Evolutionary conservation across 2,329 filamentous ascomycete species (phyloP).

Genomic region (Diaporthe ampelina): DNA sequence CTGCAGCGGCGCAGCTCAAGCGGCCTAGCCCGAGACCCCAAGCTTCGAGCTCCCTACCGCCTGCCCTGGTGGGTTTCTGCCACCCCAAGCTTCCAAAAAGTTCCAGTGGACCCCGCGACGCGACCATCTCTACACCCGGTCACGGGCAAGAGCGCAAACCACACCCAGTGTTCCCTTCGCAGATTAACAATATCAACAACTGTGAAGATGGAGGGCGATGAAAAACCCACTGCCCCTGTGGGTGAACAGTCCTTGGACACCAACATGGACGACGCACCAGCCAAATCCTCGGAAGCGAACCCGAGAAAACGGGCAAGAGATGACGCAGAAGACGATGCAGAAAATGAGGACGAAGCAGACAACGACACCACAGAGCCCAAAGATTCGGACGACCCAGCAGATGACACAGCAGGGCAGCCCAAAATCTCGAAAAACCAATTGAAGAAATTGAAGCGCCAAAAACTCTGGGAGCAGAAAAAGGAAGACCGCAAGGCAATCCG

Average conservation of each 20-base stretch:
- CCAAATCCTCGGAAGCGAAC: constrained; percentile 8
- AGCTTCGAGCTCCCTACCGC: constrained; percentile 17
- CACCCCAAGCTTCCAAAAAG: constrained; percentile 29
- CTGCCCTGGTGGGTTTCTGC: constrained; percentile 9
- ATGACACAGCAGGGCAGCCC: constrained; percentile 24
- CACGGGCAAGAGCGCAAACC: not conserved
- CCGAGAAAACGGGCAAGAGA: constrained; percentile 36
- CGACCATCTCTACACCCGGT: not conserved
- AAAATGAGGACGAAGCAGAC: constrained; percentile 2
- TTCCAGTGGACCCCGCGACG: constrained; percentile 30
- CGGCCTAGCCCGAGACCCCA: not conserved
- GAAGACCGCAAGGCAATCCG: constrained; percentile 67
- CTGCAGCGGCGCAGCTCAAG: not conserved
- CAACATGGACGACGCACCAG: not conserved
- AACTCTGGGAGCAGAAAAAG: constrained; percentile 82
- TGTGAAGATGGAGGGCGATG: constrained; percentile 14
- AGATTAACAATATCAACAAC: not conserved
- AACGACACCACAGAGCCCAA: not conserved
- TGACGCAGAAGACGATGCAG: constrained; percentile 7
- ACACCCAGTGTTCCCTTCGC: not conserved
- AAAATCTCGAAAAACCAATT: constrained; percentile 85
- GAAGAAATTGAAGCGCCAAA: constrained; percentile 81
- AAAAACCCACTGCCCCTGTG: not conserved
- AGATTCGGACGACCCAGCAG: not conserved
- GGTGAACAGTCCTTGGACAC: not conserved